Base-by-base conservation (phyloP, 2,329 filamentous ascomycete species). In the Cordyceps tenuipes region DNA sequence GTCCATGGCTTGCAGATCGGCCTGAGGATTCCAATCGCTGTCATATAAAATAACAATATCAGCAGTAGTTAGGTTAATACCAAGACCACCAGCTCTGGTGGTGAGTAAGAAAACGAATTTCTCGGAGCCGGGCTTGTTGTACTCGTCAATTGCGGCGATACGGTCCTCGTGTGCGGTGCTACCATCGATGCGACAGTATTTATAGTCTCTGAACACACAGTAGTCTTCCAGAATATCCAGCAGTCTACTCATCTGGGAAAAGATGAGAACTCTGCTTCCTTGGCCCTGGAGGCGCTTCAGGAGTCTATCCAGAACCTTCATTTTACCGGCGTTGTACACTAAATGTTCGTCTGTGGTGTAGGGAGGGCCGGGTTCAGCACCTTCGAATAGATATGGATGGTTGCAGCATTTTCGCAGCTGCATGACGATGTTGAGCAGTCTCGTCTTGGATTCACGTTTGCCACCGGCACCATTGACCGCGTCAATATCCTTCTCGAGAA, bases 341-440 rank as follows among this genome's bases (percentile, higher is more conserved):
- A 99, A 80, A 75, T 99, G 95, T 75, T 97, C 93, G 69, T 99
- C 94, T 0, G 93, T 99, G 0, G 95, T 99, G 72, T 97, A 99
- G 1, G 95, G 94, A 13, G 94, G 95, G 31, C 94, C 94, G 47
- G 94, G 94, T 71, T 99, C 94, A 10, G 94, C 94, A 59, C 94
- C 94, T 71, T 99, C 94, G 66, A 99, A 99, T 0, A 99, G 84
- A 68, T 99, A 99, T 0, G 94, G 94, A 70, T 99, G 94, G 68
- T 99, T 99, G 73, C 94, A 99, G 76, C 94, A 99, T 75, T 99
- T 99, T 68, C 94, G 88, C 64, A 99, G 83, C 75, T 99, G 94
- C 94, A 99, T 99, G 67, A 99, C 94, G 70, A 99, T 99, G 75
- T 99, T 99, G 64, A 99, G 81, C 23, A 99, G 82, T 64, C 94